Base-by-base conservation (phyloP, 805 yeast species). In the Candida saitoana region DNA sequence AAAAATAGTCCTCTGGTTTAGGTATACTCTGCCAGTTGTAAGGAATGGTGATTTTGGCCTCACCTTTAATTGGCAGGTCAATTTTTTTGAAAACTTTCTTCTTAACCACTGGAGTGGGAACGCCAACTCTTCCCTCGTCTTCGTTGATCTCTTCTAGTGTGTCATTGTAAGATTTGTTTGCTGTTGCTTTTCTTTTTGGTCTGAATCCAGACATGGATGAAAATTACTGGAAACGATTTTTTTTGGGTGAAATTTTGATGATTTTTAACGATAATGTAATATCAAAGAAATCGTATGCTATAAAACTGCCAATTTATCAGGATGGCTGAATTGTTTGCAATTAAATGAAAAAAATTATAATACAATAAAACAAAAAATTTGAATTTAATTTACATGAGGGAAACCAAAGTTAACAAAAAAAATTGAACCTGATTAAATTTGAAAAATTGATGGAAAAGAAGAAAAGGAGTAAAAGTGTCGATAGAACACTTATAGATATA, bases 21-120 rank as follows among this genome's bases (percentile, higher is more conserved):
- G 65, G 58, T 2, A 65, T 62, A 1, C 80, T 77, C 50, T 75
- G 81, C 77, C 77, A 77, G 54, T 77, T 77, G 48, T 59, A 54
- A 2, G 78, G 78, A 2, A 73, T 42, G 7, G 41, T 16, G 8
- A 38, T 38, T 30, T 42, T 43, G 11, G 38, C 29, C 5, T 36
- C 32, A 22, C 27, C 27, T 36, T 36, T 11, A 25, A 32, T 19
- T 24, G 41, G 32, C 29, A 25, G 32, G 15, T 22, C 38, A 3
- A 18, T 15, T 42, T 35, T 43, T 33, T 43, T 43, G 2, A 33
- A n/a, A 29, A 27, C 33, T 29, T 36, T 36, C 38, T 27, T 38
- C 39, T 38, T 42, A 5, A 20, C n/a, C 14, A 38, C 22, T 12
- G 27, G 15, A 5, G 37, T 6, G n/a, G 37, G 11, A 5, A 7